These are phyloP conservation scores for Penicillium sp. DNA, from an alignment of 2,329 filamentous ascomycete species.

Conservation along the genomic window DNA sequence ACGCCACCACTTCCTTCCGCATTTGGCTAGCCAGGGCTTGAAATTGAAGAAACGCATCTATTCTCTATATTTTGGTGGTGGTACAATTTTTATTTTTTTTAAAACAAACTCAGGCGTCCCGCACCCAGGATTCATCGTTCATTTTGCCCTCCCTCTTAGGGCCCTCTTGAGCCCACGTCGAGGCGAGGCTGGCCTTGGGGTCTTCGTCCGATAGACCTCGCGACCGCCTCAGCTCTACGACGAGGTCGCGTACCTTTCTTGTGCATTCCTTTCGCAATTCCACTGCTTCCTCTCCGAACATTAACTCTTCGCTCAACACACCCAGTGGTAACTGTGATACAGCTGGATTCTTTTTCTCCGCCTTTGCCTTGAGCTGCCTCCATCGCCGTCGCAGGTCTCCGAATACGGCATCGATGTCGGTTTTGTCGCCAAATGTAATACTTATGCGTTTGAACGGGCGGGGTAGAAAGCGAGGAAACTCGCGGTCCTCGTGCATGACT, in stretches of 20 bases:
- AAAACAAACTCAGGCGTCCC: constrained; percentile 45
- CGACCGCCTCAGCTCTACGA: constrained; percentile 69
- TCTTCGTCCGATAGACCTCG: constrained; percentile 77
- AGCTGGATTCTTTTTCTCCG: constrained; percentile 45
- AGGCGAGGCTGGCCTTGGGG: constrained; percentile 68
- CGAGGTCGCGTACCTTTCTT: constrained; percentile 69
- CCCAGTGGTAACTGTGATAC: constrained; percentile 42
- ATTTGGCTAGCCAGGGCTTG: not conserved
- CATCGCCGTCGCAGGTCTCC: constrained; percentile 72
- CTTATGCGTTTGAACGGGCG: constrained; percentile 66
- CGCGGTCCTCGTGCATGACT: constrained; percentile 80
- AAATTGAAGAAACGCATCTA: not conserved
- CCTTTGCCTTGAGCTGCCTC: constrained; percentile 59
- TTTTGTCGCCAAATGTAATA: constrained; percentile 73
- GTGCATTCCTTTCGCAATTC: constrained; percentile 77
- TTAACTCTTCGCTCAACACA: constrained; percentile 61
- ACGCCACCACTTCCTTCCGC: constrained; percentile 1
- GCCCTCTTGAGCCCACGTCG: constrained; percentile 69
- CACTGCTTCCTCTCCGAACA: constrained; percentile 69
- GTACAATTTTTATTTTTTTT: not conserved
- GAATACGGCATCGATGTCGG: constrained; percentile 71
- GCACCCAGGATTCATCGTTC: constrained; percentile 59
- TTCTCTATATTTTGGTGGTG: not conserved
- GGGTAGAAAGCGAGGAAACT: constrained; percentile 76
- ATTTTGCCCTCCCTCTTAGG: constrained; percentile 53